phyloP scores from a whole-genome alignment of 306 rosid species.

The Cucumis hystrix region DNA sequence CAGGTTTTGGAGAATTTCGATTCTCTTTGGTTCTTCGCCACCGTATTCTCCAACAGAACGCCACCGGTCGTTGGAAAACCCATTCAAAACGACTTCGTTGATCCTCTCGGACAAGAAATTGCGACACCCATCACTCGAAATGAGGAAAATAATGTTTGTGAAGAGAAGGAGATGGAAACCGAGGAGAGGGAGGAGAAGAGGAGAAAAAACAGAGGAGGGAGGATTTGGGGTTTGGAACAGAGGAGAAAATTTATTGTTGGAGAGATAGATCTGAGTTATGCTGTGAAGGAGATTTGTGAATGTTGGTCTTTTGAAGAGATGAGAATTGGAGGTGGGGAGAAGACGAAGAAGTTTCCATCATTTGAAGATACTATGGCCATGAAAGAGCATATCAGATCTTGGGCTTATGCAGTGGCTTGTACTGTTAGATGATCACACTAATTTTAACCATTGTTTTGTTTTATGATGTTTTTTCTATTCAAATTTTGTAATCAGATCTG shows the following conservation, averaged over 20 bases:
- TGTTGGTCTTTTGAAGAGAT: background rate
- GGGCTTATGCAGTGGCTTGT: slow-evolving; percentile 72
- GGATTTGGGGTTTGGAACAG: background rate
- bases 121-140: background rate
- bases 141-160: background rate
- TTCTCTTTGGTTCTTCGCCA: slow-evolving; percentile 56
- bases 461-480: background rate
- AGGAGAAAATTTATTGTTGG: slow-evolving; percentile 12
- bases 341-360: slow-evolving; percentile 22
- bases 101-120: background rate
- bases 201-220: background rate
- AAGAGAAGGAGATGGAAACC: background rate
- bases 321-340: background rate
- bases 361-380: slow-evolving; percentile 39
- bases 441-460: background rate
- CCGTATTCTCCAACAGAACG: slow-evolving; percentile 12
- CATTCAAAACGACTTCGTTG: background rate
- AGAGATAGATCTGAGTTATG: slow-evolving; percentile 18
- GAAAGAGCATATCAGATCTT: slow-evolving; percentile 58
- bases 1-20: slow-evolving; percentile 30
- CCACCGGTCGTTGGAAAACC: background rate
- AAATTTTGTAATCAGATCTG: background rate
- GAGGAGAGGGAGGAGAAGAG: background rate
- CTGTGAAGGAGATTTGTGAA: slow-evolving; percentile 7
- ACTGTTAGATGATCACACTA: slow-evolving; percentile 24